phyloP scores from a whole-genome alignment of 345 rosid species.

The Excoecaria agallocha region DNA sequence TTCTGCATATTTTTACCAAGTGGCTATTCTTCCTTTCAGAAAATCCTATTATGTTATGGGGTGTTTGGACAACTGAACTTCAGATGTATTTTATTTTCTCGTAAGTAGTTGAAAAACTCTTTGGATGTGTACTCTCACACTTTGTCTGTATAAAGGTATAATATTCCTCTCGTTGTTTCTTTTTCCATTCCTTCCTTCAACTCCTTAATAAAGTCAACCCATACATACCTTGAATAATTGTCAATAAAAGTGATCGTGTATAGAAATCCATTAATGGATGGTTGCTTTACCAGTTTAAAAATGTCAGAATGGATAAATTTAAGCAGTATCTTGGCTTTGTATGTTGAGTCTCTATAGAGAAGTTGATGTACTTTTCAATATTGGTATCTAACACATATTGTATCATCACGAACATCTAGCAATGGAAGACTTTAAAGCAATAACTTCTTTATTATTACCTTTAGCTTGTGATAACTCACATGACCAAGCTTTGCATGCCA shows the following conservation, averaged over 20 bases:
- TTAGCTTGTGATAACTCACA: background rate
- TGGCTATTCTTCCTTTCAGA: background rate
- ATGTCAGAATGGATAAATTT: background rate
- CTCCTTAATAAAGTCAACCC: background rate
- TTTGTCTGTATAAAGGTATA: background rate
- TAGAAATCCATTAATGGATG: background rate
- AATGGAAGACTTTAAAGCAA: background rate
- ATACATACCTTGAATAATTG: background rate
- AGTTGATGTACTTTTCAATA: too few species aligned
- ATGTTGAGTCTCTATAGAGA: background rate
- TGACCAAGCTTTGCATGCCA: background rate
- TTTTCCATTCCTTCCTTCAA: too few species aligned
- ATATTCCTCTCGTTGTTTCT: too few species aligned
- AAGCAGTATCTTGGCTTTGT: background rate
- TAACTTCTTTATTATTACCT: background rate
- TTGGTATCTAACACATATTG: background rate
- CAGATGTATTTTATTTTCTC: background rate
- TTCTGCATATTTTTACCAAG: too few species aligned
- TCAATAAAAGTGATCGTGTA: background rate
- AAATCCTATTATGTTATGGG: background rate
- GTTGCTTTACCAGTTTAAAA: background rate
- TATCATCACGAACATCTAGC: background rate
- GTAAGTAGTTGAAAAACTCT: too few species aligned
- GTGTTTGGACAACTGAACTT: background rate
- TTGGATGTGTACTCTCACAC: background rate